These are phyloP conservation scores for Candida saitoana DNA, from an alignment of 805 yeast genomes.

Conservation along the genomic window DNA sequence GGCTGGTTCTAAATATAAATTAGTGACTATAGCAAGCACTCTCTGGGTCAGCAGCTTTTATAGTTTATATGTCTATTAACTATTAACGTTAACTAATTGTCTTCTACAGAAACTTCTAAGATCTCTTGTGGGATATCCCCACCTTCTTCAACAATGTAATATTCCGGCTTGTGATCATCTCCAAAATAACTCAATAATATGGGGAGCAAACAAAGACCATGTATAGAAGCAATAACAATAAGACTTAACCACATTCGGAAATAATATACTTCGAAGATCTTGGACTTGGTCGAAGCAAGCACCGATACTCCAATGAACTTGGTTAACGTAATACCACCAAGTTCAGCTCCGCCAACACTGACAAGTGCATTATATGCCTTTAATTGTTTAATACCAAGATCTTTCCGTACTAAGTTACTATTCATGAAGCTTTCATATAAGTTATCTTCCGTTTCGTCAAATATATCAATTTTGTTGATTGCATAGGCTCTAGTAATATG, in stretches of 20 bases:
- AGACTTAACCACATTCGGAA: constrained; percentile 92
- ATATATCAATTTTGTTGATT: constrained; percentile 32
- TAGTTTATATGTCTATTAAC: too few species aligned
- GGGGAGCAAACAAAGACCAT: constrained; percentile 77
- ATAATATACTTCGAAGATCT: constrained; percentile 86
- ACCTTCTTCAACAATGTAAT: not conserved
- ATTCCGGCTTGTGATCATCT: constrained; percentile 7
- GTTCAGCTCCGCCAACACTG: constrained; percentile 84
- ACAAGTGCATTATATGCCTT: constrained; percentile 58
- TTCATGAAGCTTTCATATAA: constrained; percentile 15
- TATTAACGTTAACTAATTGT: too few species aligned
- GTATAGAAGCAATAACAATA: constrained; percentile 71
- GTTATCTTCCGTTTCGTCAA: constrained; percentile 13
- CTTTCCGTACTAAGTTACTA: constrained; percentile 1
- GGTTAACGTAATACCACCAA: constrained; percentile 87
- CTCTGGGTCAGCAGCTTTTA: too few species aligned
- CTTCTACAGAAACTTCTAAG: not conserved
- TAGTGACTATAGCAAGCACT: not conserved
- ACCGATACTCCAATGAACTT: constrained; percentile 85
- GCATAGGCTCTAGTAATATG: constrained; percentile 82
- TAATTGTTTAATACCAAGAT: constrained; percentile 7
- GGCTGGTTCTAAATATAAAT: not conserved
- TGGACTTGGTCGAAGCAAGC: constrained; percentile 79
- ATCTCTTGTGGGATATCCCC: not conserved
- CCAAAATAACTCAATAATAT: constrained; percentile 53